Evolutionary conservation across 1,284 basidiomycete genomes (phyloP).

Genomic region (Jaminaea rosea): DNA sequence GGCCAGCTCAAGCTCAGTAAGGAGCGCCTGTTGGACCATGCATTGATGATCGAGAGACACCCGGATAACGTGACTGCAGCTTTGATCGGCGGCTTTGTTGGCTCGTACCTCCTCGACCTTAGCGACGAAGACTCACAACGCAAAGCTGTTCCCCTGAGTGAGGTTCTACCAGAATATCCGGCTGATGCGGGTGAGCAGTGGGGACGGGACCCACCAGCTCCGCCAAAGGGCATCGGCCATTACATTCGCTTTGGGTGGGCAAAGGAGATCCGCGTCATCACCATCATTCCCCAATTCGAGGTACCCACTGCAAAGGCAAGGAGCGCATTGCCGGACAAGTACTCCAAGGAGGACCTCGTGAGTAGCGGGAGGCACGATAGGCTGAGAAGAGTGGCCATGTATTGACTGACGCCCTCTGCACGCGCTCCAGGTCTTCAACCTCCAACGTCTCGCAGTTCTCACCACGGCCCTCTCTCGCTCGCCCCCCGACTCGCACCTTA

Average conservation of each 20-base stretch:
- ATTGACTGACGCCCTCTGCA: constrained; percentile 4
- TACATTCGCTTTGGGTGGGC: constrained; percentile 87
- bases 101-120: constrained; percentile 86
- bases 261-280: constrained; percentile 76
- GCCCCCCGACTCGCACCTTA: constrained; percentile 84
- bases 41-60: constrained; percentile 97
- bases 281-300: constrained; percentile 92
- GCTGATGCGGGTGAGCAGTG: constrained; percentile 80
- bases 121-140: constrained; percentile 53
- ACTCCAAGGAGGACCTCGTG: constrained; percentile 84
- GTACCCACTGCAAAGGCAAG: constrained; percentile 90
- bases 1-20: constrained; percentile 64
- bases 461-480: constrained; percentile 84
- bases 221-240: constrained; percentile 85
- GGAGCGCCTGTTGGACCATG: constrained; percentile 80
- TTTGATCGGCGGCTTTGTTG: constrained; percentile 94
- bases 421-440: constrained; percentile 74
- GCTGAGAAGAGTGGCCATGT: too few relatives aligned
- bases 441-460: constrained; percentile 93
- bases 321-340: constrained; percentile 71
- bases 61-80: constrained; percentile 99
- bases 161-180: constrained; percentile 94
- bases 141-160: constrained; percentile 82
- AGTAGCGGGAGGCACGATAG: too few relatives aligned
- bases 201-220: constrained; percentile 77